Evolutionary conservation across 768 basidiomycete species (phyloP).

Genomic region (Suillus bovinus): DNA sequence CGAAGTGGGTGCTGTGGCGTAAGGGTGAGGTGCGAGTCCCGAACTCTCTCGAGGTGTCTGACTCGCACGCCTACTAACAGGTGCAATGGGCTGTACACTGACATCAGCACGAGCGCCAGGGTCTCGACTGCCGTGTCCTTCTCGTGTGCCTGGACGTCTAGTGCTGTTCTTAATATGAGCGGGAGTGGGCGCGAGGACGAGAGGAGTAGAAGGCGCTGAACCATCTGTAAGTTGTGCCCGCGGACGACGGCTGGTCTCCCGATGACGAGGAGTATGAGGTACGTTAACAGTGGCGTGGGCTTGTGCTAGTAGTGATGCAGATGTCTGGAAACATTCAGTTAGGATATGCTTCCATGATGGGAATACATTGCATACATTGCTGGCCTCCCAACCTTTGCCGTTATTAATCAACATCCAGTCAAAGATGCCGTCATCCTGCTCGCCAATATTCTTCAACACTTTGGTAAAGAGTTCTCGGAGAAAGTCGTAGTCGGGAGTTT

Average conservation of each 20-base stretch:
- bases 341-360: conserved; percentile 2
- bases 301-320: conserved; percentile 45
- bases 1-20: conserved; percentile 62
- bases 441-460: conserved; percentile 83
- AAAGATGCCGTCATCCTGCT: conserved; percentile 88
- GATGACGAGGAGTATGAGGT: conserved; percentile 53
- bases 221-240: conserved; percentile 58
- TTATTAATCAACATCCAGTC: conserved; percentile 97
- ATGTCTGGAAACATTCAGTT: conserved; percentile 35
- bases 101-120: conserved; percentile 43
- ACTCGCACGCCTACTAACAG: conserved; percentile 67
- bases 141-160: conserved; percentile 46
- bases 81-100: conserved; percentile 68
- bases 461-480: conserved; percentile 92
- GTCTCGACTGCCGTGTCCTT: conserved; percentile 51
- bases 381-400: conserved; percentile 95
- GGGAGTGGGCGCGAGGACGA: conserved; percentile 66
- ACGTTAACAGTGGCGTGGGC: conserved; percentile 56
- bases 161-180: conserved; percentile 62
- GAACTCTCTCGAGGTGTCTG: conserved; percentile 55
- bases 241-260: conserved; percentile 58
- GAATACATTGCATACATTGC: conserved; percentile 56
- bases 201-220: conserved; percentile 52
- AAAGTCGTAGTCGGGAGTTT: conserved; percentile 97
- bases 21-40: conserved; percentile 66